Evolutionary conservation across 2,329 filamentous ascomycete species (phyloP).

Genomic region (Fusarium nanum): DNA sequence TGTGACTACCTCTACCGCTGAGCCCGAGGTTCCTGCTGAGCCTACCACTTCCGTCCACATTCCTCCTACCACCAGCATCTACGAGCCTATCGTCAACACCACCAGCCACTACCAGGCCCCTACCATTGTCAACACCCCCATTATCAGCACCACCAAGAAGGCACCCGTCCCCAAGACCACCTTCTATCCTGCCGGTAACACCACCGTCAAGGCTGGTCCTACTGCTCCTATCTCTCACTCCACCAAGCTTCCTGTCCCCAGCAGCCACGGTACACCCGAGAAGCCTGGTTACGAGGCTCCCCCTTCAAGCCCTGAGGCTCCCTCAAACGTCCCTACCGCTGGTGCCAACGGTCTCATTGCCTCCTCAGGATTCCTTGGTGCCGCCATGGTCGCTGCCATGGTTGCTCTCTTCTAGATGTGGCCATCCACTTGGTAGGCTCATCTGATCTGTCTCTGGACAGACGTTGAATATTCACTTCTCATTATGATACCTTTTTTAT

Average conservation of each 20-base stretch:
- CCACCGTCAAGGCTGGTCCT: constrained; percentile 42
- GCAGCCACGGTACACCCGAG: constrained; percentile 29
- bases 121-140: constrained; percentile 46
- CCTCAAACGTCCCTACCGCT: constrained; percentile 42
- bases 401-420: constrained; percentile 52
- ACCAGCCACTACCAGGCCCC: constrained; percentile 41
- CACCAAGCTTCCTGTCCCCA: constrained; percentile 36
- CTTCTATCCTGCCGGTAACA: constrained; percentile 44
- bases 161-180: constrained; percentile 42
- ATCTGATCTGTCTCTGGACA: constrained; percentile 2
- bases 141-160: constrained; percentile 34
- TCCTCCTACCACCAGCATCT: constrained; percentile 30
- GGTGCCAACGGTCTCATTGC: constrained; percentile 53
- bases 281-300: constrained; percentile 26
- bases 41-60: constrained; percentile 31
- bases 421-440: constrained; percentile 4
- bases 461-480: constrained; percentile 19
- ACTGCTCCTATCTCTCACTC: constrained; percentile 39
- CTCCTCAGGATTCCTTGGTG: constrained; percentile 56
- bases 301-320: not conserved
- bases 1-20: constrained; percentile 43
- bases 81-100: constrained; percentile 41
- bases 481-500: constrained; percentile 41
- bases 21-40: constrained; percentile 18
- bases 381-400: constrained; percentile 55